Conservation (phyloP, 495 filamentous ascomycete genomes). For the Rostrohypoxylon terebratum region DNA sequence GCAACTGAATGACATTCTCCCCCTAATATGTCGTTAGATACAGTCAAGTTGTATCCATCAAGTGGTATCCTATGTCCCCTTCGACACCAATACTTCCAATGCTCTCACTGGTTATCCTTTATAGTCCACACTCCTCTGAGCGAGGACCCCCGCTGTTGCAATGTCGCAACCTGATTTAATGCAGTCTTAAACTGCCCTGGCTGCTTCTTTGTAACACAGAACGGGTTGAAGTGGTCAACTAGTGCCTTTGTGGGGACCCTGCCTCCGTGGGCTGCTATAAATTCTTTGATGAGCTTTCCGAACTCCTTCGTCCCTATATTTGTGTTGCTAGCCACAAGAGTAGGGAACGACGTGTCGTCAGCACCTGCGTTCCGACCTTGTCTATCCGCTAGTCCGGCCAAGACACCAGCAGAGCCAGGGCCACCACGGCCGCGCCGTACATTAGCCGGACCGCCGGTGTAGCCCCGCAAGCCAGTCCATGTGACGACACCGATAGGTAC, state of each 20-base stretch:
- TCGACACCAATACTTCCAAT: neutral
- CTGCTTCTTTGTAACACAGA: slow-evolving; percentile 57
- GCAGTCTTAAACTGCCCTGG: slow-evolving; percentile 62
- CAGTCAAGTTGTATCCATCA: neutral
- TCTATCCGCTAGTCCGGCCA: slow-evolving; percentile 69
- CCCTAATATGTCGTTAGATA: slow-evolving; percentile 9
- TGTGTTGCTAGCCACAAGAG: slow-evolving; percentile 39
- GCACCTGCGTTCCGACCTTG: slow-evolving; percentile 57
- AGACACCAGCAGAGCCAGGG: slow-evolving; percentile 66
- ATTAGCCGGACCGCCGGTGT: slow-evolving; percentile 68
- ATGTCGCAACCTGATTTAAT: slow-evolving; percentile 61
- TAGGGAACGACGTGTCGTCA: slow-evolving; percentile 48
- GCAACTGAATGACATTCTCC: neutral
- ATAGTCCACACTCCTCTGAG: slow-evolving; percentile 60
- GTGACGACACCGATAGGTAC: slow-evolving; percentile 87
- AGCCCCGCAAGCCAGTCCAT: slow-evolving; percentile 89
- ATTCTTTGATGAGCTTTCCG: slow-evolving; percentile 77
- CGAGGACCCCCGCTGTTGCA: slow-evolving; percentile 55
- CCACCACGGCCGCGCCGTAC: slow-evolving; percentile 54
- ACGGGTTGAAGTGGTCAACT: slow-evolving; percentile 77
- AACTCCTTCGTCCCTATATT: slow-evolving; percentile 66
- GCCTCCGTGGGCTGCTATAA: slow-evolving; percentile 76
- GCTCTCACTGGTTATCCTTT: slow-evolving; percentile 39
- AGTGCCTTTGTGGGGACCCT: slow-evolving; percentile 78
- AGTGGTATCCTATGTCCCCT: too few species aligned